Evolutionary conservation across 2,329 filamentous ascomycete species (phyloP).

Genomic region (Cryphonectria japonica): DNA sequence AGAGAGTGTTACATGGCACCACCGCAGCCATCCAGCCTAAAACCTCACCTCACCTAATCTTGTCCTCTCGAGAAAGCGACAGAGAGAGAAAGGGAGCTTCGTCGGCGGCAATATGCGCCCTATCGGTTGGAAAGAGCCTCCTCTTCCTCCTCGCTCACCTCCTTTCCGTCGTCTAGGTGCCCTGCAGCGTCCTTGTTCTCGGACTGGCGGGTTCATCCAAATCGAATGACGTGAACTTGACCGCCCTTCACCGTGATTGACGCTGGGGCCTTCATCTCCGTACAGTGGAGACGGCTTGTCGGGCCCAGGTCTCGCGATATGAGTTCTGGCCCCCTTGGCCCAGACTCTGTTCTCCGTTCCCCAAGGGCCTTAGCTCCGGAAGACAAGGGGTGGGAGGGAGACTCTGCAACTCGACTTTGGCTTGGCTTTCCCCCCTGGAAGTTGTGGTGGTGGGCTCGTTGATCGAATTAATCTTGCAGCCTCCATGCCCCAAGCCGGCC

Average conservation of each 20-base stretch:
- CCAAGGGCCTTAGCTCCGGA: neutral
- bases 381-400: neutral
- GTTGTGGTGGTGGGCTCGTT: neutral
- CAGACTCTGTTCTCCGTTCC: neutral
- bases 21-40: neutral
- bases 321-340: constrained; percentile 12
- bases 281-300: constrained; percentile 21
- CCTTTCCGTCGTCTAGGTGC: neutral
- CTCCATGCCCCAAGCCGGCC: constrained; percentile 13
- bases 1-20: neutral
- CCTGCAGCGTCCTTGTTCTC: neutral
- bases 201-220: neutral
- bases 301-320: constrained; percentile 8
- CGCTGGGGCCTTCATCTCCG: constrained; percentile 28
- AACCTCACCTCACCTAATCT: neutral
- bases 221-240: constrained; percentile 18
- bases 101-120: constrained; percentile 6
- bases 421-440: neutral
- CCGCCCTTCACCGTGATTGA: constrained; percentile 21
- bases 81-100: neutral
- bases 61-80: neutral
- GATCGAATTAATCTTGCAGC: constrained; percentile 6
- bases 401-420: neutral
- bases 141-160: neutral
- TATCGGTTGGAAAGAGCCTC: neutral